Conservation (phyloP, 2,329 filamentous ascomycete genomes). For the Didymella sp. region DNA sequence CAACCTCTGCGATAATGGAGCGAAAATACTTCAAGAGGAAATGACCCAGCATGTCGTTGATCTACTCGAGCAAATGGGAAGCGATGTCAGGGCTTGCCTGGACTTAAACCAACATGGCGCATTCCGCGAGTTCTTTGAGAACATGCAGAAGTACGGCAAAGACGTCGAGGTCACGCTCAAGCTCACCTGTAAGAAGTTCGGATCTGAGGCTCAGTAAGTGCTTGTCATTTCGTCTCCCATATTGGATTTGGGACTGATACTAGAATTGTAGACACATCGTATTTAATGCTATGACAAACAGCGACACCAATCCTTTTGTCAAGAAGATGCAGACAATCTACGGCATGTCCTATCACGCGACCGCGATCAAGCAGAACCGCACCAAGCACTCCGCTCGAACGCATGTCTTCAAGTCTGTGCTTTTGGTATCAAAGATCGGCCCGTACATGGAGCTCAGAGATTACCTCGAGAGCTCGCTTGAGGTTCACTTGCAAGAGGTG, state of each 20-base stretch:
- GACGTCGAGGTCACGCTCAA: background rate
- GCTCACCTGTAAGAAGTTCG: background rate
- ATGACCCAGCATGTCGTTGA: background rate
- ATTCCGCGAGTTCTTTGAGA: background rate
- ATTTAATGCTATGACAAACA: background rate
- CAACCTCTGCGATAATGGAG: background rate
- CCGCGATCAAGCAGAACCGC: background rate
- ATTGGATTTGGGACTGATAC: background rate
- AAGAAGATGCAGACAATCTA: background rate
- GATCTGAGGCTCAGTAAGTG: background rate
- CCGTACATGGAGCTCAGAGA: conserved; percentile 2
- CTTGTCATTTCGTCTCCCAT: background rate
- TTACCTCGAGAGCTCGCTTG: background rate
- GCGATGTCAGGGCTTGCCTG: background rate
- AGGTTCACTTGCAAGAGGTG: background rate
- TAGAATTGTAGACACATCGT: background rate
- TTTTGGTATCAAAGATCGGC: background rate
- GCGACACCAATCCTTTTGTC: background rate
- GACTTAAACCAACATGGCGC: background rate
- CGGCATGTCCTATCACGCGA: background rate
- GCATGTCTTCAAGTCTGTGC: background rate
- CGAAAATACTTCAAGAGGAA: background rate
- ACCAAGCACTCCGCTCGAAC: background rate
- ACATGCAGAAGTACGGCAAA: background rate
- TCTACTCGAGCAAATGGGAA: background rate